Evolutionary conservation across 139 green algal genomes (phyloP).

Genomic region (Chlamydomonas eustigma): DNA sequence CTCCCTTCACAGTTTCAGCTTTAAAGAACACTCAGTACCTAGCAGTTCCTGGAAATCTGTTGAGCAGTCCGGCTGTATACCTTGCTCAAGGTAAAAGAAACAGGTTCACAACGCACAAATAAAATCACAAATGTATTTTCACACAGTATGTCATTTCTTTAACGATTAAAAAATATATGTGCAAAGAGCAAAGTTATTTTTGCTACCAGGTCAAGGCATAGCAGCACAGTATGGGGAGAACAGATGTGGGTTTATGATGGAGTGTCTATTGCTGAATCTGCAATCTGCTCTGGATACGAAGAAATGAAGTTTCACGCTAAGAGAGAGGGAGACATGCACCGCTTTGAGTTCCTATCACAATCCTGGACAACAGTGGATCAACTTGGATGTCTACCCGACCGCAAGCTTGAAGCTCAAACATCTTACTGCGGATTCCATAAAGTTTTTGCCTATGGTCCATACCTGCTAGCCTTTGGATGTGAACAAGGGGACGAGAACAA

Average conservation of each 20-base stretch:
- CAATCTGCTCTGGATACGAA: background rate
- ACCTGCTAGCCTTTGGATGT: constrained; percentile 10
- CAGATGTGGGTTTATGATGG: constrained; percentile 5
- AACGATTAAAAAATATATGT: background rate
- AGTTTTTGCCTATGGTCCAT: constrained; percentile 4
- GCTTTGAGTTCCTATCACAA: constrained; percentile 12
- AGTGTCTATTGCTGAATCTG: background rate
- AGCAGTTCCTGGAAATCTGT: background rate
- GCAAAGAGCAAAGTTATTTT: background rate
- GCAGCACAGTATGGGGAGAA: background rate
- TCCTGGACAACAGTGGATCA: background rate
- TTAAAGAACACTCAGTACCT: background rate
- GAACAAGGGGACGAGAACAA: constrained; percentile 6
- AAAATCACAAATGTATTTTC: background rate
- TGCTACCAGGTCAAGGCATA: background rate
- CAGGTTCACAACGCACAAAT: background rate
- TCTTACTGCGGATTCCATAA: background rate
- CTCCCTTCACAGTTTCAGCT: constrained; percentile 5
- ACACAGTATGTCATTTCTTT: too few relatives aligned
- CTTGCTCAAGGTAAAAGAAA: background rate
- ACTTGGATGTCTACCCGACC: constrained; percentile 2
- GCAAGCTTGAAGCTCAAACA: background rate
- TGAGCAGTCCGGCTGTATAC: background rate
- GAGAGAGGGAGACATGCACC: background rate
- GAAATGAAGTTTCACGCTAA: background rate